Conservation (phyloP, 2,329 filamentous ascomycete genomes). For the Claviceps sp. region DNA sequence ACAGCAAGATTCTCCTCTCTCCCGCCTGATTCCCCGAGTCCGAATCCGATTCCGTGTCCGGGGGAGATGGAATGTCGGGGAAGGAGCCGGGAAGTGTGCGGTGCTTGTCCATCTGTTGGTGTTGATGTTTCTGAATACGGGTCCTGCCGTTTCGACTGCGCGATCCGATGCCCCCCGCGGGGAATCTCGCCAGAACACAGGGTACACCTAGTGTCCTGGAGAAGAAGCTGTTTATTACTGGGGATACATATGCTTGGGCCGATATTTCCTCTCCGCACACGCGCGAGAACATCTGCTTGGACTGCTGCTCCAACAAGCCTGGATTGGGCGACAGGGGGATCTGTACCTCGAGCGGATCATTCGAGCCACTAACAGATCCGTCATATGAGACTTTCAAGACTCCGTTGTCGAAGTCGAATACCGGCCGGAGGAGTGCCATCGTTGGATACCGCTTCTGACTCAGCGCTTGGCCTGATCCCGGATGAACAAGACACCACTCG, state of each 20-base stretch:
- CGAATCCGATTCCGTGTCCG: slow-evolving; percentile 44
- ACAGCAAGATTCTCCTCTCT: slow-evolving; percentile 53
- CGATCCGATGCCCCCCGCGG: slow-evolving; percentile 46
- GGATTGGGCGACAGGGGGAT: slow-evolving; percentile 59
- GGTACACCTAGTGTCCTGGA: slow-evolving; percentile 60
- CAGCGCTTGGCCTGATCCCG: slow-evolving; percentile 69
- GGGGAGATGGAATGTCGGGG: slow-evolving; percentile 38
- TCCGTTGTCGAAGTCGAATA: slow-evolving; percentile 55
- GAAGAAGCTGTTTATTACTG: slow-evolving; percentile 62
- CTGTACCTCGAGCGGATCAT: slow-evolving; percentile 19
- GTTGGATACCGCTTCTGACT: slow-evolving; percentile 79
- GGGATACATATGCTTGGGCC: slow-evolving; percentile 55
- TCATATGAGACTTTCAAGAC: slow-evolving; percentile 47
- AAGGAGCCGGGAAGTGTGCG: slow-evolving; percentile 38
- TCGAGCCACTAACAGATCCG: slow-evolving; percentile 14
- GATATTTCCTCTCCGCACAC: slow-evolving; percentile 75
- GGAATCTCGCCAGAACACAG: slow-evolving; percentile 75
- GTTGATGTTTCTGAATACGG: slow-evolving; percentile 48
- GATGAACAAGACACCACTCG: slow-evolving; percentile 90
- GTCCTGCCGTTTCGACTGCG: slow-evolving; percentile 59
- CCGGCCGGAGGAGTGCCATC: slow-evolving; percentile 74
- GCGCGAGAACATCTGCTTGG: slow-evolving; percentile 39
- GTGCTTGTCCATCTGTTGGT: slow-evolving; percentile 18
- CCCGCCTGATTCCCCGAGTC: slow-evolving; percentile 22
- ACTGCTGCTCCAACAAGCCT: slow-evolving; percentile 31